A percentile compares a stretch with the other conserved stretches of the same genome.
These are phyloP conservation scores for Colletotrichum echinochloae DNA, from an alignment of 2,329 filamentous ascomycete species.

Conservation along the genomic window DNA sequence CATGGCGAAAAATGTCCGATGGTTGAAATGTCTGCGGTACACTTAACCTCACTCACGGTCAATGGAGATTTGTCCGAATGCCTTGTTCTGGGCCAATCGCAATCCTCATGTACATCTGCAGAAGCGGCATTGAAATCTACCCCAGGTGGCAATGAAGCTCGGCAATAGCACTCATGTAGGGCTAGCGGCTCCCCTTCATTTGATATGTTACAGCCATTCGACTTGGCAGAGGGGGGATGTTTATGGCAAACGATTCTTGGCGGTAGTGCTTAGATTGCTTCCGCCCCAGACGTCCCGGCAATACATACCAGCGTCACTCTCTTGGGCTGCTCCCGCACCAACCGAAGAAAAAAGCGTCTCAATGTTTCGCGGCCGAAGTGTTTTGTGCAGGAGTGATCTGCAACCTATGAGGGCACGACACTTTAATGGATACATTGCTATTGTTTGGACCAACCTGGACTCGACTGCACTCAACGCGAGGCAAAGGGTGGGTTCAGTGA, in stretches of 20 bases:
- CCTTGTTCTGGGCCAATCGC: background rate
- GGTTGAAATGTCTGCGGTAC: background rate
- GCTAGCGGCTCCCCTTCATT: background rate
- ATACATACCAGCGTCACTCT: background rate
- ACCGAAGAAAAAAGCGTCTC: background rate
- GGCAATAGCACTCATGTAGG: background rate
- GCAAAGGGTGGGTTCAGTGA: background rate
- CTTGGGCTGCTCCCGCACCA: background rate
- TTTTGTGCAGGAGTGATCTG: background rate
- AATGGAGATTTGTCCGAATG: too few species aligned
- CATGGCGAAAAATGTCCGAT: background rate
- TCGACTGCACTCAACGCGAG: conserved; percentile 1
- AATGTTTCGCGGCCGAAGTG: background rate
- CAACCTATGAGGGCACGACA: background rate
- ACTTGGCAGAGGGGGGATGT: background rate
- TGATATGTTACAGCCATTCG: background rate
- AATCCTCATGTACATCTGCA: background rate
- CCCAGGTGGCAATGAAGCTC: background rate
- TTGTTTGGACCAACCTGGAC: background rate
- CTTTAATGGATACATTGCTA: background rate
- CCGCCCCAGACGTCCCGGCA: too few species aligned
- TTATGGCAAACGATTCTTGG: background rate
- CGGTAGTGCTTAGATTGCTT: background rate
- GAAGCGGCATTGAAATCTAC: background rate
- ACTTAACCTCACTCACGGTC: background rate